Evolutionary conservation across 345 rosid species (phyloP).

Genomic region (Jatropha curcas): DNA sequence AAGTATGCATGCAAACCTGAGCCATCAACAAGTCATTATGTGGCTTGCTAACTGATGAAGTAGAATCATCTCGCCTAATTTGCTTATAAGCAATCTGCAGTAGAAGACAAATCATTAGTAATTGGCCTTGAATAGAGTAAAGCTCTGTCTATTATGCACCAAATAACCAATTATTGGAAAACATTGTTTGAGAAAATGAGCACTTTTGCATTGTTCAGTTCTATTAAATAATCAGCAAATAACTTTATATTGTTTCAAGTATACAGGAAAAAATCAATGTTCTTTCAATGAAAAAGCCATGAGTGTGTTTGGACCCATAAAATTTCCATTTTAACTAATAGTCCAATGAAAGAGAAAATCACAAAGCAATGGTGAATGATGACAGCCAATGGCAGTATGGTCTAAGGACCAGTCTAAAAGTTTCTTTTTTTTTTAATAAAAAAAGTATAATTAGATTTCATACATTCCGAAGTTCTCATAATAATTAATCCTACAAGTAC

Average conservation of each 20-base stretch:
- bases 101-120: constrained; percentile 11
- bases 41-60: constrained; percentile 58
- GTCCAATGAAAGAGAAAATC: no score
- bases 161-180: not conserved
- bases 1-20: constrained; percentile 55
- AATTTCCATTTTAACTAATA: no score
- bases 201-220: no score
- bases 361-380: not conserved
- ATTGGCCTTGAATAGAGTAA: constrained; percentile 1
- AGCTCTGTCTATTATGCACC: not conserved
- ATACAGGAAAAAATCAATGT: no score
- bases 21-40: constrained; percentile 58
- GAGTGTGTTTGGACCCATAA: no score
- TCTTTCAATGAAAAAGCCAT: no score
- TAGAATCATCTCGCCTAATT: constrained; percentile 54
- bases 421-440: no score
- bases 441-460: not conserved
- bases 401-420: not conserved
- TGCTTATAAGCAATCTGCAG: constrained; percentile 60
- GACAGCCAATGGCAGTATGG: not conserved
- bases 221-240: no score
- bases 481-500: constrained; percentile 35
- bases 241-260: no score
- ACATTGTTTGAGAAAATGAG: no score
- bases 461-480: constrained; percentile 2